Percentiles rank a stretch among this genome's conserved stretches.
These are phyloP conservation scores for Candida incommunis DNA, from an alignment of 805 yeast genomes.

Conservation along the genomic window DNA sequence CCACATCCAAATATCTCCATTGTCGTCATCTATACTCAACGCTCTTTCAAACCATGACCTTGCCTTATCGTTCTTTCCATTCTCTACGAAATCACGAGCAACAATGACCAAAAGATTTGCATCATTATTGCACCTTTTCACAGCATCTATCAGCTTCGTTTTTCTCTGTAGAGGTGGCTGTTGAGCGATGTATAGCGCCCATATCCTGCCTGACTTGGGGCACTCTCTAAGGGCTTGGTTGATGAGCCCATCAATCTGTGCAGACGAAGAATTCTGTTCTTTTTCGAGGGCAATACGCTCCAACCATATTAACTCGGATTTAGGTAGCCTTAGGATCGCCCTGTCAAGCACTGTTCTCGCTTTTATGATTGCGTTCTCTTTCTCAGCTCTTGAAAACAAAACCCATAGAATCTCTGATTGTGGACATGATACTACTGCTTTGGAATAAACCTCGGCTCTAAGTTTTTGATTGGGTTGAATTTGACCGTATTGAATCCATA, in stretches of 20 bases:
- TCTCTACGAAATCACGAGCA: conserved; percentile 54
- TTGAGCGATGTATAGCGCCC: conserved; percentile 45
- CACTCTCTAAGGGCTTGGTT: conserved; percentile 43
- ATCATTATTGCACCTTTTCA: conserved; percentile 49
- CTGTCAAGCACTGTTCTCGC: conserved; percentile 65
- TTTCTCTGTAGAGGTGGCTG: conserved; percentile 33
- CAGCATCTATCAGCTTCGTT: conserved; percentile 56
- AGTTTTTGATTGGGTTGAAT: conserved; percentile 30
- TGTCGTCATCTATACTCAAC: conserved; percentile 34
- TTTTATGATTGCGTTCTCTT: conserved; percentile 29
- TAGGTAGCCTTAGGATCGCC: conserved; percentile 27
- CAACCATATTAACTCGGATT: conserved; percentile 31
- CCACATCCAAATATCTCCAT: conserved; percentile 75
- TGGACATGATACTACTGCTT: conserved; percentile 38
- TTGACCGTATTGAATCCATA: conserved; percentile 54
- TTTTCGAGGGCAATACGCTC: conserved; percentile 47
- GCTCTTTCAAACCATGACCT: conserved; percentile 65
- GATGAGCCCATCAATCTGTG: conserved; percentile 31
- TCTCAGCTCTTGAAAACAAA: conserved; percentile 33
- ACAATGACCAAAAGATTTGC: conserved; percentile 45
- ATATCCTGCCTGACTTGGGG: conserved; percentile 46
- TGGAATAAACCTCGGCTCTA: conserved; percentile 24
- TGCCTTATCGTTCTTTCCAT: conserved; percentile 50
- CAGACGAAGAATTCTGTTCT: conserved; percentile 28
- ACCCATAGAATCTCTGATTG: conserved; percentile 39